Evolutionary conservation across 192 early-diverging fungal genomes (phyloP), one percentile per base, ranked within the genome.

Genomic region (Rhizophagus clarus): DNA sequence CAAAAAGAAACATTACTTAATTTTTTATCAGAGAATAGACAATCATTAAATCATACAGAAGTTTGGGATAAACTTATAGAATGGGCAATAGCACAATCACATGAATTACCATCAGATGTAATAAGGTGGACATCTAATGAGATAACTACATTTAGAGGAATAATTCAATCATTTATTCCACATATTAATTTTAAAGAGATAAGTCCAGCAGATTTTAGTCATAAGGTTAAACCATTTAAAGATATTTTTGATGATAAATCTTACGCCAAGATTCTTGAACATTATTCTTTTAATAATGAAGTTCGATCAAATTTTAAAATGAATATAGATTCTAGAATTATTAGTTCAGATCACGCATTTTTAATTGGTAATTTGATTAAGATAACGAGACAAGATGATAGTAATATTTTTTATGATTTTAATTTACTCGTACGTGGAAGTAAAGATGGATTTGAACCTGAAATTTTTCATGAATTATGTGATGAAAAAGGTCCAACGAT

Each of bases 401-500:
- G 29, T 40, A 47, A 47, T 22, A 32, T 6, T 20, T 26, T 9
- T 24, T 40, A 42, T 47, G 4, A 56, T 26, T 74, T 74, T 6
- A 51, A 29, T n/a, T 28, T 74, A 31, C 26, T 74, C 1, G 11
- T 56, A 12, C 49, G 56, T 14, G 73, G 49, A 31, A 60, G 73
- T 60, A 40, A 28, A 60, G 51, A 74, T 42, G 73, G 73, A 32
- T 74, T 60, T 74, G 56, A 49, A 74, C 6, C 11, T 32, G 26
- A 61, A 61, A 61, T 9, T 20, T 74, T 74, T 61, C 73, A 74
- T 61, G 28, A 32, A 2, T 32, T 61, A 12, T 82, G 81, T 76
- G 81, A 82, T 73, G 45, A 64, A 31, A 47, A 72, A 62, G 81
- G 76, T n/a, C 69, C 81, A 28, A 82, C 81, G 32, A 61, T 82